Conservation (phyloP, 1,284 basidiomycete genomes). For the Testicularia cyperi region DNA sequence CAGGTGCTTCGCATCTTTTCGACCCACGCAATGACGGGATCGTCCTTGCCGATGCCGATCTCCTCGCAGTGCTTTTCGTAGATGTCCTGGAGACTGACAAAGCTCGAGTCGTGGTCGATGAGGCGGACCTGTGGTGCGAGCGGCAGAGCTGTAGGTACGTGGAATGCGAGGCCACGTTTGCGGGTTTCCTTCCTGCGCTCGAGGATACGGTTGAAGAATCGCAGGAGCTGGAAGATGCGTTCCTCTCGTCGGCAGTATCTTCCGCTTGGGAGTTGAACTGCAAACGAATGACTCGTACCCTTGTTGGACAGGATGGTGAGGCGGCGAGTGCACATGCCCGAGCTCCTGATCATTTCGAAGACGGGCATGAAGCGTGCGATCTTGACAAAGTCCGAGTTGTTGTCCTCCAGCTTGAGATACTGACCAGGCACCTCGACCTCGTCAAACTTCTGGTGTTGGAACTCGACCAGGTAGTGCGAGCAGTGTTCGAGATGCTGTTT, state of each 20-base stretch:
- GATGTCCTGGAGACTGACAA: slow-evolving; percentile 87
- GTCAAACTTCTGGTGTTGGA: slow-evolving; percentile 96
- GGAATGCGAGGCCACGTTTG: slow-evolving; percentile 87
- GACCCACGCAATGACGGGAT: slow-evolving; percentile 66
- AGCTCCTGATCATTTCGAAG: slow-evolving; percentile 81
- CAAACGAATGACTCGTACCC: slow-evolving; percentile 82
- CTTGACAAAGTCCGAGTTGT: slow-evolving; percentile 84
- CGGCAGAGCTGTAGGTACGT: slow-evolving; percentile 83
- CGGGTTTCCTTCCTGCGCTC: slow-evolving; percentile 80
- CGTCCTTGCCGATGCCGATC: slow-evolving; percentile 78
- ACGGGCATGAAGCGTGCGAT: slow-evolving; percentile 88
- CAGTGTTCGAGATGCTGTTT: slow-evolving; percentile 84
- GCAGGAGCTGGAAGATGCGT: slow-evolving; percentile 83
- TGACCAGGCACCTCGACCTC: slow-evolving; percentile 98
- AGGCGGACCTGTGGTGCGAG: slow-evolving; percentile 82
- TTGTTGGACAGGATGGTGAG: slow-evolving; percentile 92
- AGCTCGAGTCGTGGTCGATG: slow-evolving; percentile 86
- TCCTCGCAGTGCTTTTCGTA: slow-evolving; percentile 85
- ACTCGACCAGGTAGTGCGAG: slow-evolving; percentile 93
- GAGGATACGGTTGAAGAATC: slow-evolving; percentile 76
- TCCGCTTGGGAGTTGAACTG: slow-evolving; percentile 84
- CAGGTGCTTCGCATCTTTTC: slow-evolving; percentile 57
- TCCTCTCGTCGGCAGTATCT: slow-evolving; percentile 91
- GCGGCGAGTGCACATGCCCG: slow-evolving; percentile 84
- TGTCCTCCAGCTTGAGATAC: slow-evolving; percentile 82